Conservation (phyloP, 108 stramenopile genomes). For the Aurantiochytrium sp. region DNA sequence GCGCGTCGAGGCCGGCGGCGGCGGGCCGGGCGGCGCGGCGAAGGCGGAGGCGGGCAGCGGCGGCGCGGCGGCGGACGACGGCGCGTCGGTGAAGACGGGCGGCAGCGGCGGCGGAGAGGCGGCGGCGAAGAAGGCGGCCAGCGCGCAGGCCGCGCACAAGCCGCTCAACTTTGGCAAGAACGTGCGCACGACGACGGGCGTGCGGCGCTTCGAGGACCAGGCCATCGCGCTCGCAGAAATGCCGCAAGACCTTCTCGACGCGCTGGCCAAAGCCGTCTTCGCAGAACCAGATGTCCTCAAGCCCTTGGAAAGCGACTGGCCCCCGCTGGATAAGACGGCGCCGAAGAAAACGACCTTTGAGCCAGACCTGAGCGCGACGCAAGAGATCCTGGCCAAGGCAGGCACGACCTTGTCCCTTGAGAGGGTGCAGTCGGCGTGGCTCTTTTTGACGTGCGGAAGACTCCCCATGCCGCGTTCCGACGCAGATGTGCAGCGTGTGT, state of each 20-base stretch:
- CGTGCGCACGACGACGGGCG: neutral
- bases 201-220: neutral
- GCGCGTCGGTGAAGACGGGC: no score
- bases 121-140: no score
- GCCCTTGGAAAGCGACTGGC: no score
- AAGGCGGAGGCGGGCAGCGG: no score
- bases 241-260: neutral
- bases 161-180: neutral
- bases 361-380: neutral
- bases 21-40: no score
- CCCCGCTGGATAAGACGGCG: neutral
- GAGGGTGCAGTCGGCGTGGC: no score
- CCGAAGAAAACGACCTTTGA: neutral
- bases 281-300: no score
- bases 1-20: no score
- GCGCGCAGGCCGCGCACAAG: neutral
- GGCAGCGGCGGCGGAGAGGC: no score
- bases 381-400: neutral
- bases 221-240: neutral
- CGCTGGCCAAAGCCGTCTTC: neutral
- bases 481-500: neutral
- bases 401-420: neutral
- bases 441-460: neutral
- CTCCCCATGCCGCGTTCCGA: neutral
- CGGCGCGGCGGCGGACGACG: no score